Evolutionary conservation across 768 basidiomycete genomes (phyloP), one percentile per base, ranked within the genome.

Genomic region (Collybiopsis confluens): DNA sequence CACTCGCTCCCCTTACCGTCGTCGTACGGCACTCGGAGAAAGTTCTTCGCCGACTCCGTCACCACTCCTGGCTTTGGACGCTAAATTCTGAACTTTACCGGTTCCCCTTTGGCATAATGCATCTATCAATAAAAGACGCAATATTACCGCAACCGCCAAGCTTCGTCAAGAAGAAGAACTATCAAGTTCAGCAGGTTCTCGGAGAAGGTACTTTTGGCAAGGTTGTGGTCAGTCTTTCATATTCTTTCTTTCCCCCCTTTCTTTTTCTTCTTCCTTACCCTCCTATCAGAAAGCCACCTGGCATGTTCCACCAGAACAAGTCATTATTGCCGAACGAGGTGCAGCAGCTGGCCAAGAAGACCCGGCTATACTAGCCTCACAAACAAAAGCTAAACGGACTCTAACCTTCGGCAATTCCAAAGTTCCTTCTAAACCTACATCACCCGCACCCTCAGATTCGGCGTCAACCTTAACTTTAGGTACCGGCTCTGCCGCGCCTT

Each of bases 131-230:
- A 60, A 77, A 81, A 55, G 83, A 86, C 54, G 76, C 79, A 9
- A 67, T 96, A 20, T 75, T 94, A 3, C 83, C 86, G 0, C 92
- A 96, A 62, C 94, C 94, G 0, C 77, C 89, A 0, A 92, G 89
- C 53, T 95, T 90, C 65, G 70, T 66, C 58, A 94, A 94, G 79
- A 97, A 96, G 77, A 90, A 88, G 68, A 64, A 75, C 21, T 92
- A 92, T 61, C 85, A 86, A 56, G 70, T 88, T 1, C 82, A 88
- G 55, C 78, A 86, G 26, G 75, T 83, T 3, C 73, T 95, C 3
- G 94, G 94, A 4, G 77, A 78, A 13, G 94, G 94, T 2, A 85
- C 92, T 0, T 97, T 96, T 69, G 94, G 94, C 23, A 91, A 92
- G 65, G 96, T 98, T 45, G 77, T 92, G 67, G 88, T 90, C 62